Evolutionary conservation across 2,329 filamentous ascomycete genomes (phyloP).

Genomic region (Verticillium dahliae): DNA sequence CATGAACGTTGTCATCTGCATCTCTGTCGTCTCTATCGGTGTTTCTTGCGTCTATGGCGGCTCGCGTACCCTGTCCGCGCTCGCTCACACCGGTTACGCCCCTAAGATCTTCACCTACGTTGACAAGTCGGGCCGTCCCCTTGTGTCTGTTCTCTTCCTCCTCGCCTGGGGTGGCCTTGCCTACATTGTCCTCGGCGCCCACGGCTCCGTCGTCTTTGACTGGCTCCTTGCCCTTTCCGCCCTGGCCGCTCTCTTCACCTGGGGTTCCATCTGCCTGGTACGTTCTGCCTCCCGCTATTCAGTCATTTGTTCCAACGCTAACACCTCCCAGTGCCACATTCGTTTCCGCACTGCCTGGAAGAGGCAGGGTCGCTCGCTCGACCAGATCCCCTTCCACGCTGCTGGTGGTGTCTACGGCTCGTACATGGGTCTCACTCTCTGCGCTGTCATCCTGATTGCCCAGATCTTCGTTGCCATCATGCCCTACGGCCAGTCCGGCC

Average conservation of each 20-base stretch:
- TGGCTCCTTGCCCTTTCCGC: constrained; percentile 61
- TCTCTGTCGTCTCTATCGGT: constrained; percentile 48
- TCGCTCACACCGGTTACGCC: constrained; percentile 49
- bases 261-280: constrained; percentile 56
- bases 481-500: constrained; percentile 15
- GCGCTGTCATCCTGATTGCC: constrained; percentile 44
- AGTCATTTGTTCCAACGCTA: background rate
- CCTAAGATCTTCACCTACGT: constrained; percentile 47
- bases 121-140: constrained; percentile 45
- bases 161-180: constrained; percentile 41
- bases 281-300: background rate
- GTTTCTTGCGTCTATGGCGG: constrained; percentile 49
- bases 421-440: constrained; percentile 53
- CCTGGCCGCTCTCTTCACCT: constrained; percentile 57
- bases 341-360: constrained; percentile 60
- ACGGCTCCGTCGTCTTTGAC: constrained; percentile 48
- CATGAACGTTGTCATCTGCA: constrained; percentile 47
- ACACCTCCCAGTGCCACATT: constrained; percentile 39
- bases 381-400: constrained; percentile 60
- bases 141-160: constrained; percentile 36
- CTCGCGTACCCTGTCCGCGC: constrained; percentile 48
- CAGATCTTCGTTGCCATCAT: constrained; percentile 43
- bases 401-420: constrained; percentile 55
- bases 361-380: constrained; percentile 48
- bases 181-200: constrained; percentile 36